These are phyloP conservation scores for Acanthamoeba sp. DNA, from an alignment of 208 protist genomes.

Conservation along the genomic window DNA sequence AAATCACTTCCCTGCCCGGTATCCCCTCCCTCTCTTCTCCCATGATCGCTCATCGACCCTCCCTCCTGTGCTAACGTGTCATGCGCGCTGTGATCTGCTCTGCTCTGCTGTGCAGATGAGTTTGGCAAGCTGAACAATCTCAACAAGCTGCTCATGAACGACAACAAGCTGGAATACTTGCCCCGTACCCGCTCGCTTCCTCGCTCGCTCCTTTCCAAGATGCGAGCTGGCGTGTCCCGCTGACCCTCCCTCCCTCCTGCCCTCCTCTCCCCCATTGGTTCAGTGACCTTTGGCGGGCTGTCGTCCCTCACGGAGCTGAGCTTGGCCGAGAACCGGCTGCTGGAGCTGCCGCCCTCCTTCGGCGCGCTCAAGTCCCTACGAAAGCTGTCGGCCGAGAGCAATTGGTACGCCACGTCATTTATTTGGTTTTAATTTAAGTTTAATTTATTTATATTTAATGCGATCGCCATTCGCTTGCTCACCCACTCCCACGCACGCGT, in stretches of 20 bases:
- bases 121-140: slow-evolving; percentile 71
- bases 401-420: background rate
- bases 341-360: slow-evolving; percentile 61
- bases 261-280: background rate
- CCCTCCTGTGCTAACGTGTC: background rate
- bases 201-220: too few species aligned
- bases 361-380: slow-evolving; percentile 33
- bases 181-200: too few species aligned
- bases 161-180: slow-evolving; percentile 50
- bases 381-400: slow-evolving; percentile 47
- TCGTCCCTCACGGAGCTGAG: slow-evolving; percentile 50
- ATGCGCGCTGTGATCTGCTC: background rate
- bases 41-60: too few species aligned
- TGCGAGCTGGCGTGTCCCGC: background rate
- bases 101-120: background rate
- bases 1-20: slow-evolving; percentile 20
- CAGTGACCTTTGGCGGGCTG: slow-evolving; percentile 54
- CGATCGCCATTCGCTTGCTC: too few species aligned
- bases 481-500: background rate
- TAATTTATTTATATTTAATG: too few species aligned
- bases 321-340: slow-evolving; percentile 18
- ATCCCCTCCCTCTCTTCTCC: too few species aligned
- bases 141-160: slow-evolving; percentile 62
- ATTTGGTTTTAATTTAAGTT: too few species aligned
- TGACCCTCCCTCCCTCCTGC: background rate